Base-by-base conservation (phyloP, 1,139 yeast species). In the Scheffersomyces parashehatae region DNA sequence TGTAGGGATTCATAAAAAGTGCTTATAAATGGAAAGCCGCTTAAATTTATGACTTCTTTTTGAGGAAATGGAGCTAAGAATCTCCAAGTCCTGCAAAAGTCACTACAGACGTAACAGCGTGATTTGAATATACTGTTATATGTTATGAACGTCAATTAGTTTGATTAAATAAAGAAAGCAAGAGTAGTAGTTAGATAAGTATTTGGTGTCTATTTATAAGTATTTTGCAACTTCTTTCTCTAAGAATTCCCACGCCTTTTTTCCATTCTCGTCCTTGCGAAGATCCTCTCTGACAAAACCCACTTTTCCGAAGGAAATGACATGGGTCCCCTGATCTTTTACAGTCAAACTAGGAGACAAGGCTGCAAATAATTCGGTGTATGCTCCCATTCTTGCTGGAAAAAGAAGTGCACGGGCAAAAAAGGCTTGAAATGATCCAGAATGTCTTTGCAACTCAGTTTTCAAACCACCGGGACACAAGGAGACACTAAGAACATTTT, bases 381-480 rank as follows among this genome's bases (percentile, higher is more conserved):
- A 53, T n/a, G 56, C 57, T 7, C 59, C 59, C 50, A 14, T 31
- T 31, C 35, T 31, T 5, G 82, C 82, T 55, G 77, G 76, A 49
- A 75, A 73, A 37, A 77, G 64, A 12, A 73, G 64, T 8, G 5
- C 10, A 5, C 26, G 8, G 8, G 26, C 26, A 2, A 20, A 6
- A 6, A 6, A 20, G 26, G 7, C 8, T 20, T 20, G 26, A 20
- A 47, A n/a, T 3, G 24, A 3, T 7, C 35, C 35, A 5, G 35
- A 4, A 43, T 64, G 53, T 48, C 80, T 66, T 30, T 62, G 62
- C 28, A 79, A 55, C 4, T 74, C 79, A 3, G 80, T 64, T 9
- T 49, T 51, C 31, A 78, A 49, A 30, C 58, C 49, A 11, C 82
- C 83, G 2, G 83, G 83, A 53, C 76, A 72, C 13, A 65, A 65